A percentile compares a stretch with the other conserved stretches of the same genome.
phyloP scores from a whole-genome alignment of 1,284 basidiomycete species.

The Flammula alnicola region DNA sequence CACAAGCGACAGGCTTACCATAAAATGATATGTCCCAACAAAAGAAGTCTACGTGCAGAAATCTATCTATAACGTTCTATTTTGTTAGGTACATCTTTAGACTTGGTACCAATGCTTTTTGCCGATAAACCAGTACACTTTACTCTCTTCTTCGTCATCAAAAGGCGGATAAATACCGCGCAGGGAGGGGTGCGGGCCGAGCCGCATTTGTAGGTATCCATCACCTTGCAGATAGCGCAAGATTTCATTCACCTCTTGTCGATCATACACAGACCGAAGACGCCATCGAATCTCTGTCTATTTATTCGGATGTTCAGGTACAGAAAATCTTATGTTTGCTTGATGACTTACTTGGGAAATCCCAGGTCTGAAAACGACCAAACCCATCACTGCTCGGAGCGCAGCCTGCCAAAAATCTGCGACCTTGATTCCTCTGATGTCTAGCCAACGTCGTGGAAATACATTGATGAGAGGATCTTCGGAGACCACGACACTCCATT shows the following conservation, averaged over 20 bases:
- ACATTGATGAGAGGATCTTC: slow-evolving; percentile 48
- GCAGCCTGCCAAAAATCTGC: slow-evolving; percentile 72
- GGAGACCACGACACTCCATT: slow-evolving; percentile 66
- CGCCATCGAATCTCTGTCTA: slow-evolving; percentile 73
- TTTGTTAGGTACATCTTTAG: no score
- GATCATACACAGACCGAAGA: slow-evolving; percentile 70
- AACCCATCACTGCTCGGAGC: slow-evolving; percentile 65
- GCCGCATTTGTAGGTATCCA: slow-evolving; percentile 46
- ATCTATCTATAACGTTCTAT: no score
- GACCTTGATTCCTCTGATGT: slow-evolving; percentile 67
- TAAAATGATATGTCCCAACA: slow-evolving; percentile 1
- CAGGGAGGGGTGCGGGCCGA: slow-evolving; percentile 24
- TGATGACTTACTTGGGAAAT: slow-evolving; percentile 64
- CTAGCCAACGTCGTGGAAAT: slow-evolving; percentile 78
- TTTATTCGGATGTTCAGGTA: slow-evolving; percentile 10
- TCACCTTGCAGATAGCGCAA: slow-evolving; percentile 58
- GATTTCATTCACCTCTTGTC: slow-evolving; percentile 74
- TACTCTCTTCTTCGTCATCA: slow-evolving; percentile 55
- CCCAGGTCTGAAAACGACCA: slow-evolving; percentile 73
- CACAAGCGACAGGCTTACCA: neutral
- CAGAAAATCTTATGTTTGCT: slow-evolving; percentile 1
- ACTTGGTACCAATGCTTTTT: slow-evolving; percentile 61
- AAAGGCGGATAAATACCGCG: slow-evolving; percentile 36
- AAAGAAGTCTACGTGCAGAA: slow-evolving; percentile 8
- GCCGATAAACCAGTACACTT: slow-evolving; percentile 45